Evolutionary conservation across 306 rosid species (phyloP).

Genomic region (Mucuna pruriens): DNA sequence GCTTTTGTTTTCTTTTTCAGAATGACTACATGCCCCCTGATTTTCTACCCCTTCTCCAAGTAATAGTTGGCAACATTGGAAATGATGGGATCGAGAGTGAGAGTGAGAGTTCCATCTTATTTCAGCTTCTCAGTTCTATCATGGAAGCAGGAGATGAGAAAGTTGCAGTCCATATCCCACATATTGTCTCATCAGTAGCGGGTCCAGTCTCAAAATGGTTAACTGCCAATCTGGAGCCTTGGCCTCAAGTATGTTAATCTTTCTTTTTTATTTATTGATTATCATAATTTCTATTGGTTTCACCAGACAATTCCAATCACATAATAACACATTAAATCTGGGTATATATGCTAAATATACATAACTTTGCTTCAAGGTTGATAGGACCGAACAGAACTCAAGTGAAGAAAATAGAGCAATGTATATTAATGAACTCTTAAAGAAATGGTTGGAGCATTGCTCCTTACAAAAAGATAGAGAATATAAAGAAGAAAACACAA

Average conservation of each 20-base stretch:
- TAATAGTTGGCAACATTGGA: constrained; percentile 64
- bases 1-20: constrained; percentile 57
- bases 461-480: too few species aligned
- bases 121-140: constrained; percentile 81
- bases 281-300: constrained; percentile 23
- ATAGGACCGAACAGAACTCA: too few species aligned
- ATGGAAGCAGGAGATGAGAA: constrained; percentile 83
- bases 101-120: constrained; percentile 67
- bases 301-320: neutral
- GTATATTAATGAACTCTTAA: too few species aligned
- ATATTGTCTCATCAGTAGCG: constrained; percentile 60
- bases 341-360: neutral
- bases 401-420: too few species aligned
- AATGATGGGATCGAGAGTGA: constrained; percentile 68
- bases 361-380: neutral
- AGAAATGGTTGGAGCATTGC: too few species aligned
- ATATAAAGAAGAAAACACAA: too few species aligned
- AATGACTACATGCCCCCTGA: constrained; percentile 88
- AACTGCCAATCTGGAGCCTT: constrained; percentile 64
- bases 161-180: constrained; percentile 77
- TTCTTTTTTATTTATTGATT: constrained; percentile 36
- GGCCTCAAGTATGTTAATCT: constrained; percentile 73
- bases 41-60: constrained; percentile 90
- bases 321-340: constrained; percentile 8
- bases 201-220: constrained; percentile 67